Conservation (phyloP, 331 rosid genomes). For the Arachis monticola region DNA sequence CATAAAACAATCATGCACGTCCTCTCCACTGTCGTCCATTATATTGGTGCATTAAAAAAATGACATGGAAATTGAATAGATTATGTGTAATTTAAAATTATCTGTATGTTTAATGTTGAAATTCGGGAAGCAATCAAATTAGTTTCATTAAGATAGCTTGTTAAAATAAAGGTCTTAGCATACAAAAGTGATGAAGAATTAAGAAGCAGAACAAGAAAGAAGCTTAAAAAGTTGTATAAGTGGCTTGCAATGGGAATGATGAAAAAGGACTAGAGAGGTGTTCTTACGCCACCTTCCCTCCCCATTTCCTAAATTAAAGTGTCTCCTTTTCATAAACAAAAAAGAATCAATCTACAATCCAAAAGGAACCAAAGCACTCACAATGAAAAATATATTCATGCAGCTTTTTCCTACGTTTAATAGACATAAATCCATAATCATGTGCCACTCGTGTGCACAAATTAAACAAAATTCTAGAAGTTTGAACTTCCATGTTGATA, state of each 20-base stretch:
- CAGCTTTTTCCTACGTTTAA: slow-evolving; percentile 29
- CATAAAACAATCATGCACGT: not conserved
- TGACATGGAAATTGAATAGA: not conserved
- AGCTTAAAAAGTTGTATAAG: not conserved
- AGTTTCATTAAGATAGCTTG: not conserved
- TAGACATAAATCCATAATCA: not conserved
- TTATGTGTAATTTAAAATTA: not conserved
- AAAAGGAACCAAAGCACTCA: slow-evolving; percentile 15
- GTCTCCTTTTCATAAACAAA: slow-evolving; percentile 20
- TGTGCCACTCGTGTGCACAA: no score
- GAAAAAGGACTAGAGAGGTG: not conserved
- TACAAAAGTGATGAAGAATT: no score
- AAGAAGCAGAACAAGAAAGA: not conserved
- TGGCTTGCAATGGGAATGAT: slow-evolving; percentile 5
- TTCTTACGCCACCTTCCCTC: slow-evolving; percentile 3
- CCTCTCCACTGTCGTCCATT: not conserved
- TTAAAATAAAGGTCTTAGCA: no score
- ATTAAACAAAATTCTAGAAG: no score
- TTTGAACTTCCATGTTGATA: no score
- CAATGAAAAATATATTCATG: not conserved
- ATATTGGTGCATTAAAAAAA: not conserved
- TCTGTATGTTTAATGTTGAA: not conserved
- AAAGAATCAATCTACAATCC: slow-evolving; percentile 16
- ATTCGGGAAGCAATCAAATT: not conserved
- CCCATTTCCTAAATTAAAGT: slow-evolving; percentile 37